Base-by-base conservation (phyloP, 257 asterid genomes). In the Scutellaria minor region DNA sequence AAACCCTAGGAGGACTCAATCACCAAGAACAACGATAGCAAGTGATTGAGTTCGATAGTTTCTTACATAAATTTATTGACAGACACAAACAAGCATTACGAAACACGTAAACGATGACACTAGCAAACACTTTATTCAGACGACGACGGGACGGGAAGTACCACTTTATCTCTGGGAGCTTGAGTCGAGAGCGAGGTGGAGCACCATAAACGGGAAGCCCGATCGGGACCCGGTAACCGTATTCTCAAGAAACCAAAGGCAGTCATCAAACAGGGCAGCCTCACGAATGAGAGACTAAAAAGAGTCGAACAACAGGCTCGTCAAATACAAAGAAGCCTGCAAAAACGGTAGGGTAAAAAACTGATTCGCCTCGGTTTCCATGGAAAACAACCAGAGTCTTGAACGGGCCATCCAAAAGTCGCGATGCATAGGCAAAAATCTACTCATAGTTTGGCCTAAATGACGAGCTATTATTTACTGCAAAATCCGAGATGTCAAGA, bases 351-450 rank as follows among this genome's bases (percentile, higher is more conserved):
- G 7, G 39, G 75, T 31, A 7, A 68, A 77, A 80, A 76, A 74
- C 66, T 18, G 75, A 60, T 60, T 31, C 46, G 79, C 84, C 88
- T 66, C 6, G 66, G 79, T 80, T 70, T 71, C 84, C 88, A 60
- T 14, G 83, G 82, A 77, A 87, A 85, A 80, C 93, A 85, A 84
- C 85, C 82, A 31, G 64, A 77, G 79, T 51, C 86, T 41, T 31
- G 37, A 60, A 82, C 75, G 78, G 72, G 77, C 80, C 62, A 47
- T 41, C 78, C 62, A 4, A 53, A 39, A 55, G 63, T 64, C 37
- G 39, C 22, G 12, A 39, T 40, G 66, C 66, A 37, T 44, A 45
- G 65, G 68, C 50, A 22, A 71, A 78, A 77, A 45, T 7, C 68
- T 64, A 44, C 62, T 48, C 20, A 4, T 55, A 20, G 20, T 6